Evolutionary conservation across 345 rosid genomes (phyloP), one percentile per base, ranked within the genome.

Genomic region (Eutrema japonicum): DNA sequence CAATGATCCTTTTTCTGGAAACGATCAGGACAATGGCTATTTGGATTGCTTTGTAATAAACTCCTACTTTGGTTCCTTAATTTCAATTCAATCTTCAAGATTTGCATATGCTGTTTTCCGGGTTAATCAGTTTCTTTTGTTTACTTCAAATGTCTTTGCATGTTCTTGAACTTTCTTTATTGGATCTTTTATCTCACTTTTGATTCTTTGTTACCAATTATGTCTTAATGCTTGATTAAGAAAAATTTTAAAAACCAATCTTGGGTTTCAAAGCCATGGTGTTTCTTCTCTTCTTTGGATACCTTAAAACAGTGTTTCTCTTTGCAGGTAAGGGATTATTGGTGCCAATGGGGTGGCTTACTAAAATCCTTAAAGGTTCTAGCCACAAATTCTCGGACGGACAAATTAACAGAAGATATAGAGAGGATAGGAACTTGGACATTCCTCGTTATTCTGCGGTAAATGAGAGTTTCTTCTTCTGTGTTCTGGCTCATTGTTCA

Each of bases 301-400:
- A 16, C 26, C 72, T 73, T 64, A 60, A 14, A 64, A 60, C 64
- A 58, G 45, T 68, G 41, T 72, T 55, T 57, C 13, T 82, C 47
- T 77, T 32, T 81, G 76, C 80, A 80, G 87, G 85, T 52, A 52
- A 48, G 71, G 70, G 73, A 57, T 71, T 76, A 27, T 79, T 58
- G 64, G 61, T 65, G 69, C 49, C 46, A 57, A 92, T 95, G 99
- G 94, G 86, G 53, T 95, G 99, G 99, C 83, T 87, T 69, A 90
- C 83, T 66, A 87, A 90, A 71, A 77, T 90, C 78, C 72, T 95
- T 35, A 84, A 86, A 46, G 96, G 94, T 47, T 85, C 97, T 63
- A 81, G 85, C 65, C 63, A 77, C 75, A 86, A 74, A 29, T 74
- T 65, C 51, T 79, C 76, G 0, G 79, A 74, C 27, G 85, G 87